Evolutionary conservation across 768 basidiomycete species (phyloP), one percentile per base, ranked within the genome.

Genomic region (Sporobolomyces phaffii): DNA sequence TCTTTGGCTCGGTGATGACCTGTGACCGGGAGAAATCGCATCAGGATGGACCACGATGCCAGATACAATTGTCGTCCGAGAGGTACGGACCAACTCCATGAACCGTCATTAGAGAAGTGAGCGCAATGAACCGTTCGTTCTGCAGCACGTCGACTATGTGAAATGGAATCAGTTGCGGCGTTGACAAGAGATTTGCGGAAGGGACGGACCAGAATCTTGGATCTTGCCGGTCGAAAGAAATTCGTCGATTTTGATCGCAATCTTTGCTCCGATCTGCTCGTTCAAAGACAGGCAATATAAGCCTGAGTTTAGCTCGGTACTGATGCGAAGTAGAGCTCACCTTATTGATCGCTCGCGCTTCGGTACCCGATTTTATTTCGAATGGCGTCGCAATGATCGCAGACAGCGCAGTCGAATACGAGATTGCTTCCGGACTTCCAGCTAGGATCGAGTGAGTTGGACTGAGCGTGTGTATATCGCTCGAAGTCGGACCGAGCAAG

Each of bases 221-320:
- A 70, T 45, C 22, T 28, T 20, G 8, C 64, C 69, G 0, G 61
- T 62, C 14, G 52, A 26, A 38, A 65, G 15, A 33, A 54, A 70
- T 40, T 70, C 69, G 45, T 62, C 56, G 13, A 70, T 62, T 41
- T 61, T 62, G 40, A 49, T 24, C 6, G 41, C 45, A 5, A 70
- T 7, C 41, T 70, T 70, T 24, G 44, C 54, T 11, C 64, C 69
- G 15, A 70, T 65, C 61, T 62, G 33, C n/a, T n/a, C n/a, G n/a
- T n/a, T n/a, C n/a, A n/a, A n/a, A n/a, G n/a, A n/a, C n/a, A n/a
- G n/a, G n/a, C n/a, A n/a, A n/a, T n/a, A n/a, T n/a, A n/a, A n/a
- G n/a, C n/a, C n/a, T n/a, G n/a, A n/a, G n/a, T n/a, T n/a, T n/a
- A n/a, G n/a, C n/a, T n/a, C n/a, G n/a, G n/a, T n/a, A n/a, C n/a